A percentile compares a stretch with the other conserved stretches of the same genome.
These are phyloP conservation scores for Anastatica hierochuntica DNA, from an alignment of 345 rosid genomes.

Conservation along the genomic window DNA sequence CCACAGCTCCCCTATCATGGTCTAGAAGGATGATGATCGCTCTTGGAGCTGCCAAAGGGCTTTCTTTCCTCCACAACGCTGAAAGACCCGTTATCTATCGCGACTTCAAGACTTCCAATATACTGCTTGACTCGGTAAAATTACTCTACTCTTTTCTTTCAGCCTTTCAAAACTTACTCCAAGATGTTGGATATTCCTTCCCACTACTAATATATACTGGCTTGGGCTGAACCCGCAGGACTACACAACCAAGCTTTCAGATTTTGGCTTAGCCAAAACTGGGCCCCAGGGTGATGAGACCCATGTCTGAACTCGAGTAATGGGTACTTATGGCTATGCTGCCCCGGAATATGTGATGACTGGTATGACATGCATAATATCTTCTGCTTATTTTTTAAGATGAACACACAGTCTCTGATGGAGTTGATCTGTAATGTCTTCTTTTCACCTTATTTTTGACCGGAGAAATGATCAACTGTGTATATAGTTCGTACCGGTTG, in stretches of 20 bases:
- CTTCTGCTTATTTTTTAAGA: neutral
- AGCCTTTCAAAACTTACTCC: neutral
- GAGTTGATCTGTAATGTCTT: neutral
- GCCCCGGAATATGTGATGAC: conserved; percentile 98
- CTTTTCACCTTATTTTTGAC: too few relatives aligned
- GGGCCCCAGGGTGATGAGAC: conserved; percentile 98
- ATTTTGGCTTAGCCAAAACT: conserved; percentile 97
- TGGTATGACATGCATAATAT: conserved; percentile 37
- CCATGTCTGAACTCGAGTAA: conserved; percentile 89
- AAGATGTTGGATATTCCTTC: too few relatives aligned
- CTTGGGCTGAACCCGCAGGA: conserved; percentile 45
- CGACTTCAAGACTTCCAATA: conserved; percentile 95
- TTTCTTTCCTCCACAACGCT: conserved; percentile 92
- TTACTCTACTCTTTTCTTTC: conserved; percentile 26
- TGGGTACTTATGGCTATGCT: conserved; percentile 99
- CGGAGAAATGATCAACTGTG: neutral
- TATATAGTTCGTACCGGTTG: neutral
- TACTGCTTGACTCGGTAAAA: conserved; percentile 88
- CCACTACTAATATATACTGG: conserved; percentile 6
- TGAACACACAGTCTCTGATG: neutral
- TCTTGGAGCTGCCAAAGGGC: conserved; percentile 97
- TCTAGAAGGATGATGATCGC: conserved; percentile 95
- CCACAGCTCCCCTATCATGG: conserved; percentile 73
- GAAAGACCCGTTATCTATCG: conserved; percentile 93
- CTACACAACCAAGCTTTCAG: conserved; percentile 90